Evolutionary conservation across 2,329 filamentous ascomycete species (phyloP).

Genomic region (Fusarium tjaetaba): DNA sequence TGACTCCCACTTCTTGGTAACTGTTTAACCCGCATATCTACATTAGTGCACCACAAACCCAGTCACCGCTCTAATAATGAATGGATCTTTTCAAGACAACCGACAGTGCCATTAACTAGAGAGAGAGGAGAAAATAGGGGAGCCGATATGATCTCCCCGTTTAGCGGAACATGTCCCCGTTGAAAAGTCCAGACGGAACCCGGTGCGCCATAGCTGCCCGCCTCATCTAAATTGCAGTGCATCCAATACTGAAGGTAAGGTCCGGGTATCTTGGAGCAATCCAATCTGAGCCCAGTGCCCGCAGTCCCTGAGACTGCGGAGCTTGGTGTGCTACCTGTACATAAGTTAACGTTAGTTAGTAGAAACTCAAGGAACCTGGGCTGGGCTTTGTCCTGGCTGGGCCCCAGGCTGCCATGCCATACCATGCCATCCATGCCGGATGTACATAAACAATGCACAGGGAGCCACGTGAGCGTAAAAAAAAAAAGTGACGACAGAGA

Average conservation of each 20-base stretch:
- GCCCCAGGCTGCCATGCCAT: background rate
- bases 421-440: background rate
- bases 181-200: slow-evolving; percentile 21
- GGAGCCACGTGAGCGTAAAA: slow-evolving; percentile 35
- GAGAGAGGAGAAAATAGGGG: slow-evolving; percentile 15
- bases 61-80: slow-evolving; percentile 35
- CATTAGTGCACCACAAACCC: slow-evolving; percentile 22
- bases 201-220: slow-evolving; percentile 22
- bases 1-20: slow-evolving; percentile 18
- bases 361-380: slow-evolving; percentile 14
- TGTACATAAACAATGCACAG: slow-evolving; percentile 11
- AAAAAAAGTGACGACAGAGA: slow-evolving; percentile 29
- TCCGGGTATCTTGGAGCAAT: background rate
- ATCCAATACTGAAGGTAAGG: background rate
- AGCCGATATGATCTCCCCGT: slow-evolving; percentile 5
- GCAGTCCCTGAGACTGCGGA: background rate
- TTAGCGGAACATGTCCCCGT: slow-evolving; percentile 19
- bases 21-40: slow-evolving; percentile 25
- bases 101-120: slow-evolving; percentile 13
- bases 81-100: slow-evolving; percentile 13
- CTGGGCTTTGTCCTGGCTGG: background rate
- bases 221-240: slow-evolving; percentile 16
- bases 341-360: background rate
- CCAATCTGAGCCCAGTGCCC: background rate
- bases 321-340: background rate